Conservation (phyloP, 1,139 yeast species). For the Sugiyamaella japonica region DNA sequence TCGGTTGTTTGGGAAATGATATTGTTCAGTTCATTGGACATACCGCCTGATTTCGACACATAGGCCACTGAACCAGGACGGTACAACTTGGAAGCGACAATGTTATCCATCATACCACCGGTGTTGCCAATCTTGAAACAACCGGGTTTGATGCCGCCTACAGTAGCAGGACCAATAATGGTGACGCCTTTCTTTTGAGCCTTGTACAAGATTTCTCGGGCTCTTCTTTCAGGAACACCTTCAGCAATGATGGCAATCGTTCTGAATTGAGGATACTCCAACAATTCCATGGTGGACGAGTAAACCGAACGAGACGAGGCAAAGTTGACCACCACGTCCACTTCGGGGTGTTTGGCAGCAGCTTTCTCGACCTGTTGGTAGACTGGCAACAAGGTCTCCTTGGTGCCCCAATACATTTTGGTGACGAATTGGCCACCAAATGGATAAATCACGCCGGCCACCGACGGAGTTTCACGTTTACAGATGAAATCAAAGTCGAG, state of each 20-base stretch:
- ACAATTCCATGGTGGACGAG: slow-evolving; percentile 49
- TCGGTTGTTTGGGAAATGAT: slow-evolving; percentile 48
- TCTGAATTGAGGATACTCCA: slow-evolving; percentile 49
- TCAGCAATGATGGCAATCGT: slow-evolving; percentile 52
- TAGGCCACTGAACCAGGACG: slow-evolving; percentile 51
- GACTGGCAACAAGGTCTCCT: slow-evolving; percentile 49
- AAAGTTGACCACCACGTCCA: slow-evolving; percentile 50
- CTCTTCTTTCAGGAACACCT: slow-evolving; percentile 52
- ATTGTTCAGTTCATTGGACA: slow-evolving; percentile 52
- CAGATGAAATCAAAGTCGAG: slow-evolving; percentile 51
- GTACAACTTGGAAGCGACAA: slow-evolving; percentile 50
- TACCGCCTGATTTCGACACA: slow-evolving; percentile 52
- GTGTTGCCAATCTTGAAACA: slow-evolving; percentile 52
- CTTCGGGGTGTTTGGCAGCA: slow-evolving; percentile 48
- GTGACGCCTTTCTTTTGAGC: slow-evolving; percentile 49
- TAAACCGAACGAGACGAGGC: slow-evolving; percentile 50
- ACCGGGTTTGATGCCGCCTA: slow-evolving; percentile 53
- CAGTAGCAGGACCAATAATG: slow-evolving; percentile 52
- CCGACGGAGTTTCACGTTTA: slow-evolving; percentile 49
- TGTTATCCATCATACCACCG: slow-evolving; percentile 54
- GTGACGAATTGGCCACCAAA: slow-evolving; percentile 50
- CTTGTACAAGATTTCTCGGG: slow-evolving; percentile 48
- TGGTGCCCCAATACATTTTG: slow-evolving; percentile 53
- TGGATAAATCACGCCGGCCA: slow-evolving; percentile 50
- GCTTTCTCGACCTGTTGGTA: slow-evolving; percentile 48